phyloP scores from a whole-genome alignment of 768 basidiomycete species.

The Pulveroboletus sp. region DNA sequence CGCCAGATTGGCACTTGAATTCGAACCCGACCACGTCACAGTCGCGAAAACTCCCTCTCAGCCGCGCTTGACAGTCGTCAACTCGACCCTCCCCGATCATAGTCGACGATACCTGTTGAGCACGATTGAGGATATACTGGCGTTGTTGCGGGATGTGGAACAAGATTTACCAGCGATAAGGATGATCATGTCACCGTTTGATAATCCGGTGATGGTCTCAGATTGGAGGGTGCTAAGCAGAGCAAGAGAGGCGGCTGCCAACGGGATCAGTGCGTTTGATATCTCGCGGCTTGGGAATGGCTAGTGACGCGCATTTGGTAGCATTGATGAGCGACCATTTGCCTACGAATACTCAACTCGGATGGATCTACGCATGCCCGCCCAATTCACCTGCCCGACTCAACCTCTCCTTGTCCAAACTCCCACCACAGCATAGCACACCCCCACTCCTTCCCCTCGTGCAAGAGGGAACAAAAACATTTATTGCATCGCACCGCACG shows the following conservation, averaged over 20 bases:
- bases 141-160: slow-evolving; percentile 27
- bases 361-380: slow-evolving; percentile 22
- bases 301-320: slow-evolving; percentile 3
- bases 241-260: slow-evolving; percentile 26
- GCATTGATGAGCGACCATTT: slow-evolving; percentile 30
- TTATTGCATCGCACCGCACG: slow-evolving; percentile 35
- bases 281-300: background rate
- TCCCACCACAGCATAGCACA: background rate
- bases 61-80: slow-evolving; percentile 14
- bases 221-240: slow-evolving; percentile 22
- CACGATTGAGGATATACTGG: slow-evolving; percentile 15
- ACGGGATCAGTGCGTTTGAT: slow-evolving; percentile 23
- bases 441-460: background rate
- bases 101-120: background rate
- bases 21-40: slow-evolving; percentile 10
- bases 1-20: slow-evolving; percentile 23
- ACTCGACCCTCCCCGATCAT: slow-evolving; percentile 7
- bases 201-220: slow-evolving; percentile 28
- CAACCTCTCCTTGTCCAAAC: slow-evolving; percentile 22
- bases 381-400: slow-evolving; percentile 27
- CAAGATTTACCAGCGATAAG: slow-evolving; percentile 31
- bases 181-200: slow-evolving; percentile 28
- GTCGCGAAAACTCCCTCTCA: slow-evolving; percentile 19
- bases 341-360: slow-evolving; percentile 29
- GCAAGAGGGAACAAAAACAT: slow-evolving; percentile 22